Evolutionary conservation across 352 stramenopile species (phyloP), one percentile per base, ranked within the genome.

Genomic region (Phytophthora pini): DNA sequence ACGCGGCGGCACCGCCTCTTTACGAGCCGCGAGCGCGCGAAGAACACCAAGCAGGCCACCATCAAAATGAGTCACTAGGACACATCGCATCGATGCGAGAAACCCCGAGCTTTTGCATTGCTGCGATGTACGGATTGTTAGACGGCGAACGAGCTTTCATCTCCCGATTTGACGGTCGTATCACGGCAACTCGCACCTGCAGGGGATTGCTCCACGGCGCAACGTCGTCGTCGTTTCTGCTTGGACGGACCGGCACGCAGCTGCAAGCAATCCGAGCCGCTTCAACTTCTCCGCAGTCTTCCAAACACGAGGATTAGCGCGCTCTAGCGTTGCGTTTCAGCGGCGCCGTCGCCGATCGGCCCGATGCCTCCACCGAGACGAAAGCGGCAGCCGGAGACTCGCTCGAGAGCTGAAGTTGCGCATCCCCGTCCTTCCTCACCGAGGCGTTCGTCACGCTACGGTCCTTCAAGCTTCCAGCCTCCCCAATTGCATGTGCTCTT

Each of bases 61-160:
- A 40, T 41, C 24, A 61, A 50, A 65, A 55, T 67, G 59, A 61
- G 59, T 61, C 51, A 67, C 29, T 22, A 57, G 40, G 50, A 67
- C 50, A 45, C 40, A 61, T 56, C 59, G 38, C 17, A 61, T 29
- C 27, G 51, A 45, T 46, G 39, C 58, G 51, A 65, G 58, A 52
- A 54, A 26, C 24, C 22, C 13, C 15, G n/a, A 12, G 17, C 10
- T 46, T 36, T 36, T 36, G 31, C 31, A 15, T 38, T 8, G 11
- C 5, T 10, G 12, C 9, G 13, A 12, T 44, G 31, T 24, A 36
- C 50, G 34, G 49, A 47, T n/a, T 26, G 36, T 13, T 47, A 48
- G 51, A 58, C 51, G 51, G 20, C 20, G 24, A n/a, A 17, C 38
- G 15, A 34, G 45, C 24, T 38, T 56, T 51, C 41, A 57, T 64